Percentiles rank a stretch among this genome's conserved stretches.
These are phyloP conservation scores for Colletotrichum gigasporum DNA, from an alignment of 2,329 filamentous ascomycete genomes.

Conservation along the genomic window DNA sequence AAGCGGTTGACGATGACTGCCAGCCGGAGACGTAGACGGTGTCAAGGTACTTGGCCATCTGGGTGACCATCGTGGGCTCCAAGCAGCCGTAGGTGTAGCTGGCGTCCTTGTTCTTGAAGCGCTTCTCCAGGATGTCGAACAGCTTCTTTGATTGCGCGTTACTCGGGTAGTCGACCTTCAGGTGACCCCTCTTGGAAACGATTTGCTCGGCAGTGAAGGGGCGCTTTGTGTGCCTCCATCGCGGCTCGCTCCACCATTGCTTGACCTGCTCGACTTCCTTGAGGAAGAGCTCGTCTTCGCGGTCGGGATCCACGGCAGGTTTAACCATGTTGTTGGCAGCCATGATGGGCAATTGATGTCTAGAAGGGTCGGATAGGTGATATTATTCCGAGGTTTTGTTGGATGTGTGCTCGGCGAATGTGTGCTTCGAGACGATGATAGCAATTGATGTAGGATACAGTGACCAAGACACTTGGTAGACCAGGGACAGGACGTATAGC, in stretches of 20 bases:
- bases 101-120: slow-evolving; percentile 87
- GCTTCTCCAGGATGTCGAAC: slow-evolving; percentile 86
- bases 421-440: neutral
- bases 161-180: slow-evolving; percentile 92
- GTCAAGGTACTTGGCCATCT: slow-evolving; percentile 99
- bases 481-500: neutral
- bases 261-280: slow-evolving; percentile 89
- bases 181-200: slow-evolving; percentile 90
- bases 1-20: slow-evolving; percentile 98
- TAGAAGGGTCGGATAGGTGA: neutral
- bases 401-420: neutral
- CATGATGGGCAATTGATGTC: slow-evolving; percentile 52
- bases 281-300: slow-evolving; percentile 74
- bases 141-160: slow-evolving; percentile 93
- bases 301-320: slow-evolving; percentile 62
- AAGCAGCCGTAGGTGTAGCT: slow-evolving; percentile 97
- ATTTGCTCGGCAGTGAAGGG: slow-evolving; percentile 97
- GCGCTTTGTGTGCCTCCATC: slow-evolving; percentile 93
- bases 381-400: neutral
- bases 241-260: slow-evolving; percentile 91
- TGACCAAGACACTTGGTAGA: neutral
- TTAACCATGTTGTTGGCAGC: slow-evolving; percentile 71
- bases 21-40: slow-evolving; percentile 99
- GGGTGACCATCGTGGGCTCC: slow-evolving; percentile 97
- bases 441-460: neutral